A percentile compares a stretch with the other conserved stretches of the same genome.
Conservation (phyloP, 177 flowering plant species). For the Telopea speciosissima region DNA sequence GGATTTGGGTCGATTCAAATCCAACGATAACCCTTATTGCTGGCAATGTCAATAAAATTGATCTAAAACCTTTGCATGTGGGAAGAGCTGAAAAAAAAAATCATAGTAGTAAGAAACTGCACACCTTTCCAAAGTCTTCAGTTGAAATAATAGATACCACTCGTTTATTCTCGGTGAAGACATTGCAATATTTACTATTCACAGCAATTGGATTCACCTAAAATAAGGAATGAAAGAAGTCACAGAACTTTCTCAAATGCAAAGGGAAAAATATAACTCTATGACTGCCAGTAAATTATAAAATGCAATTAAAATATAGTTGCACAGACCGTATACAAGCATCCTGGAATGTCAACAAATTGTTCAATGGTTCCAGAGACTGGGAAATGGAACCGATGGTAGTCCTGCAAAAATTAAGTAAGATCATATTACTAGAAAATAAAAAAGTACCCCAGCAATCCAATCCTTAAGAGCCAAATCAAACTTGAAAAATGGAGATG, state of each 20-base stretch:
- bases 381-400: slow-evolving; percentile 91
- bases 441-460: not conserved
- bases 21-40: not conserved
- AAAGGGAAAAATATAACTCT: not conserved
- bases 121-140: slow-evolving; percentile 81
- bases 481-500: not conserved
- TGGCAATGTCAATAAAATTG: not conserved
- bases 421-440: not conserved
- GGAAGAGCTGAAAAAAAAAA: not conserved
- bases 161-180: slow-evolving; percentile 95
- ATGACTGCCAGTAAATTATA: not conserved
- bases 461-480: not conserved
- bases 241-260: not conserved
- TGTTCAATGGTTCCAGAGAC: slow-evolving; percentile 75
- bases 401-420: slow-evolving; percentile 52
- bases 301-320: not conserved
- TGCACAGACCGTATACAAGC: slow-evolving; percentile 70
- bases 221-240: slow-evolving; percentile 9
- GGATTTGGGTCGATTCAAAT: no score
- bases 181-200: slow-evolving; percentile 93
- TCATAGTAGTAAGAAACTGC: slow-evolving; percentile 15
- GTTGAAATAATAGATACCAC: slow-evolving; percentile 74
- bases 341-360: slow-evolving; percentile 69
- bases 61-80: not conserved
- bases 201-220: slow-evolving; percentile 98